phyloP scores from a whole-genome alignment of 345 rosid genomes.

The Hypericum androsaemum region DNA sequence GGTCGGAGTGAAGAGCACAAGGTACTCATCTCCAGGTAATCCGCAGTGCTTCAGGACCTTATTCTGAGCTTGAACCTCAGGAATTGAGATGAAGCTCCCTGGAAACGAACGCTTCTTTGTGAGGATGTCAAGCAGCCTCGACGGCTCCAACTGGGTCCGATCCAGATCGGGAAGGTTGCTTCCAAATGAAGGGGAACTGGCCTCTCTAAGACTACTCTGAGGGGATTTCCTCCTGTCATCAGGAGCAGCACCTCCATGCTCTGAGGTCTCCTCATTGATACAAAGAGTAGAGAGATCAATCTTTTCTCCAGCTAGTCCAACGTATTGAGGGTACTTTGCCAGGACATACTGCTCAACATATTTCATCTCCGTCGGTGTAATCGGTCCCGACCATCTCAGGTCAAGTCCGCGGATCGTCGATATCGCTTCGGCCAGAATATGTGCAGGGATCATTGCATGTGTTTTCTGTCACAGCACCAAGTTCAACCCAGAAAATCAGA shows the following conservation, averaged over 20 bases:
- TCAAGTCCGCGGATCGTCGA: conserved; percentile 59
- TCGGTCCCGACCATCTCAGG: conserved; percentile 65
- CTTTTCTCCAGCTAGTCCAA: conserved; percentile 42
- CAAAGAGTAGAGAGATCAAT: conserved; percentile 45
- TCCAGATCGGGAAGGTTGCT: conserved; percentile 43
- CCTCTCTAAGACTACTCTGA: conserved; percentile 31
- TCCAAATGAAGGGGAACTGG: conserved; percentile 24
- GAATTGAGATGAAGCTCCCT: conserved; percentile 61
- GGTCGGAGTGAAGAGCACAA: conserved; percentile 55
- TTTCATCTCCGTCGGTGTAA: conserved; percentile 59
- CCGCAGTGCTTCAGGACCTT: conserved; percentile 54
- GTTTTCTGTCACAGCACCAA: conserved; percentile 35
- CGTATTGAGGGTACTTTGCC: conserved; percentile 62
- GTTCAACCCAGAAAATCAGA: background rate
- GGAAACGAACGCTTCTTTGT: conserved; percentile 57
- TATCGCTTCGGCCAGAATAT: conserved; percentile 69
- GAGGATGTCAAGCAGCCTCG: conserved; percentile 54
- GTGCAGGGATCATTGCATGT: conserved; percentile 49
- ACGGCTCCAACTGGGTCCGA: conserved; percentile 47
- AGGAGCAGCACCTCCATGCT: conserved; percentile 23
- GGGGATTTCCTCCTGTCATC: conserved; percentile 20
- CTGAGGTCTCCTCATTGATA: conserved; percentile 39
- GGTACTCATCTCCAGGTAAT: conserved; percentile 44
- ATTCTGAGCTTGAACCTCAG: conserved; percentile 59
- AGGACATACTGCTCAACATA: conserved; percentile 55